Evolutionary conservation across 2,329 filamentous ascomycete species (phyloP), one percentile per base, ranked within the genome.

Genomic region (Pseudogymnoascus sp.): DNA sequence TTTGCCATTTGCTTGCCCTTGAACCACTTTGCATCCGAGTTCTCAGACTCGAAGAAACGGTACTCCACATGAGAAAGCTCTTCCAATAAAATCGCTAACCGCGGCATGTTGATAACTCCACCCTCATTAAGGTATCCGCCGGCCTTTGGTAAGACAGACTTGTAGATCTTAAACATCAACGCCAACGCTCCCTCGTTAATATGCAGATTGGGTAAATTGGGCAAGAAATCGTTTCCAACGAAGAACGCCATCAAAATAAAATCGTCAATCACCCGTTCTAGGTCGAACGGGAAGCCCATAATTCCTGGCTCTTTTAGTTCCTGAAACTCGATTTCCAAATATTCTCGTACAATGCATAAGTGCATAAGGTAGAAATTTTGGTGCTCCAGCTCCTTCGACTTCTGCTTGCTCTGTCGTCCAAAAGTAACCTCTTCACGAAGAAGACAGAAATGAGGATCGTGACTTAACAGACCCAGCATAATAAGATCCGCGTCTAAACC

Each of bases 221-320:
- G 94, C 74, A 99, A 82, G 77, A 99, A 99, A 82, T 99, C 94
- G 75, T 99, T 99, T 72, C 94, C 94, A 69, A 99, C 91, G 74
- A 99, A 99, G 78, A 99, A 99, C 57, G 92, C 93, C 91, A 99
- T 97, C 64, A 99, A 83, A 72, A 99, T 97, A 75, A 99, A 99
- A 79, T 99, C 94, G 73, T 99, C 94, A 76, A 99, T 97, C 70
- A 99, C 86, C 65, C 89, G 85, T 78, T 99, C 94, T 81, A 99
- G 88, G 71, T 99, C 89, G 71, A 95, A 99, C 57, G 84, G 79
- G 69, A 97, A 92, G 39, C 78, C 80, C 67, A 96, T 79, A 67
- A 79, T 78, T 16, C 86, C 88, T 20, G 88, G 82, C 70, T 87
- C 77, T 74, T 94, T 86, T 67, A 99, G 77, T 65, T 97, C 92